Base-by-base conservation (phyloP, 2,329 filamentous ascomycete genomes). In the Botrytis fragariae region DNA sequence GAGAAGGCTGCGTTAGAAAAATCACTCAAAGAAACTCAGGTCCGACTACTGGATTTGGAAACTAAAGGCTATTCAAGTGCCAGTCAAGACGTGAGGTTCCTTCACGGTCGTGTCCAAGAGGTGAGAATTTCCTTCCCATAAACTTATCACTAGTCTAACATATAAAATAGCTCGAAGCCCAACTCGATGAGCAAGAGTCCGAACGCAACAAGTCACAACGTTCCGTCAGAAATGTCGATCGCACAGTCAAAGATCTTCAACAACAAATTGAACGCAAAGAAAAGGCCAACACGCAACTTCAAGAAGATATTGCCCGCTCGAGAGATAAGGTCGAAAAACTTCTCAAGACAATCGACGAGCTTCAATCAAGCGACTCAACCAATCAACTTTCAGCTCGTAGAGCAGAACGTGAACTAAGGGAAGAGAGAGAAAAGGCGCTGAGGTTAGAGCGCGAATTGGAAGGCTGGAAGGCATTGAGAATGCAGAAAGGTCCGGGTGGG, bases 61-160 rank as follows among this genome's bases (percentile, higher is more conserved):
- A 98, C 96, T 61, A 98, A 98, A 86, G 94, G 95, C 71, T 98
- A 97, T 84, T 96, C 95, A 32, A 97, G 92, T 77, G 93, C 93
- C 37, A 97, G 95, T 82, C 94, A 97, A 79, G 95, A 98, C 83
- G 93, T 98, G 77, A 92, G 96, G 80, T 98, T 98, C 85, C 84
- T 98, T 79, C 93, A 98, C 83, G 95, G 94, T 80, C 90, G 95
- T 69, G 94, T 99, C 77, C 94, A 98, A 85, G 95, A 98, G 88
- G 95, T 97, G 86, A 87, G 89, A 82, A 44, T 59, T 62, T 29
- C 59, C 44, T 29, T 69, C 35, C 44, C 54, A 48, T 29, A 12
- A 65, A 32, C 37, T 32, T 22, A 54, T 4, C 44, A 54, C 25
- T 64, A 72, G 18, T 69, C 75, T 78, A 74, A 79, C 71, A 82